Base-by-base conservation (phyloP, 2,329 filamentous ascomycete genomes). In the Coccinonectria pachysandricola region DNA sequence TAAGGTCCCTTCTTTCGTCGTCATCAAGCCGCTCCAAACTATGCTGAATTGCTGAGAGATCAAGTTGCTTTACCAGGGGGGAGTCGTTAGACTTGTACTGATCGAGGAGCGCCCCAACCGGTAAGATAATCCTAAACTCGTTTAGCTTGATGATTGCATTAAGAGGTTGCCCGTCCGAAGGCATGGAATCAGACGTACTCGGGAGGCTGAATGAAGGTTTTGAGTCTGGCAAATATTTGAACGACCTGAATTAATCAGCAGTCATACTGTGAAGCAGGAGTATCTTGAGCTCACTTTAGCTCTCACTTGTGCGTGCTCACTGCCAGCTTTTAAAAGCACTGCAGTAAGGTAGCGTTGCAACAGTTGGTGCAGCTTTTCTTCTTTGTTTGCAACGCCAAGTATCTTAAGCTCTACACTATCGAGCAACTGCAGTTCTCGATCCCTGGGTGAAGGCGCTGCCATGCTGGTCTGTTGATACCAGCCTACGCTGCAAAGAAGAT, bases 371-470 rank as follows among this genome's bases (percentile, higher is more conserved):
- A 98, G 71, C 57, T 88, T 92, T 36, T 74, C 66, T 50, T 95
- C 88, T 26, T 85, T 78, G 42, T 85, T 81, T 15, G 87, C 80
- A 27, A 88, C 72, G 15, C 74, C 79, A 10, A 75, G 50, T 45
- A 95, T 91, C 37, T 78, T 73, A 48, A 91, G 74, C 53, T 92
- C 86, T 23, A 93, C 79, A 49, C 83, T 88, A 46, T 82, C 81
- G 27, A 94, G 72, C 35, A 95, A 71, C 39, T 75, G 72, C 40
- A 93, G 66, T 67, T 94, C 86, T 36, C 77, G 74, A 54, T 79
- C 66, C 55, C 81, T 75, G 5, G 60, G 45, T 8, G 60, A 49
- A 14, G 45, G 27, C 15, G 43, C 34, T 14, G 60, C 43, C 60
- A 63, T 64, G 34, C 16, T 36, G 34, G 25, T 16, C 21, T 19